Base-by-base conservation (phyloP, 805 yeast species). In the Candida xiaguanensis region DNA sequence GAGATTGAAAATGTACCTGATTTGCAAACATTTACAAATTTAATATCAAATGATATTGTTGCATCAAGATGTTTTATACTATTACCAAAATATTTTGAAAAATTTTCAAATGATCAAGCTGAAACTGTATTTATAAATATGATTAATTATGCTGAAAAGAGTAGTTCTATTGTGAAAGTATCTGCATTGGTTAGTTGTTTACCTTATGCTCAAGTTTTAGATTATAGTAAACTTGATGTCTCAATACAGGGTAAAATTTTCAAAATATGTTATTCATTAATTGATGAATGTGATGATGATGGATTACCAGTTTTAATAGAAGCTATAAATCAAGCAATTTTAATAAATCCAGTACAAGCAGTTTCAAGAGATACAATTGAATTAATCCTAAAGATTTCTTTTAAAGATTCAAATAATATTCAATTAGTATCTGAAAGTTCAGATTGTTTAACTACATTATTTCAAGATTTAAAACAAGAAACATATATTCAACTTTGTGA, bases 281-380 rank as follows among this genome's bases (percentile, higher is more conserved):
- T 74, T 3, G 74, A 71, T 1, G 82, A 77, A 1, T 75, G 93
- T 0, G 85, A 80, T 32, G 96, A 87, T 33, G 98, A 90, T 51
- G 75, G 95, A 0, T 78, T 85, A 25, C 76, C 89, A 1, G 70
- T 84, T 34, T 59, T 90, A 30, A 70, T 85, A 9, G 96, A 89
- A 54, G 74, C 84, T 0, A 58, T 85, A n/a, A 69, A 80, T 1
- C 68, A 73, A 2, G 75, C 80, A 1, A 73, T 85, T 28, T 67
- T 70, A 34, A 51, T 66, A 14, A 57, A 60, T 40, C 56, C 55
- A 8, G 22, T 22, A 2, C 40, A 39, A 17, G 67, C 71, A 5
- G 47, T 61, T 5, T 49, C 43, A 6, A 43, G 44, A 2, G 67
- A 50, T n/a, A 61, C 82, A 7, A 64, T 85, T 5, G 71, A 72